phyloP scores from a whole-genome alignment of 345 rosid genomes.

The Eucalyptus leucophloia region DNA sequence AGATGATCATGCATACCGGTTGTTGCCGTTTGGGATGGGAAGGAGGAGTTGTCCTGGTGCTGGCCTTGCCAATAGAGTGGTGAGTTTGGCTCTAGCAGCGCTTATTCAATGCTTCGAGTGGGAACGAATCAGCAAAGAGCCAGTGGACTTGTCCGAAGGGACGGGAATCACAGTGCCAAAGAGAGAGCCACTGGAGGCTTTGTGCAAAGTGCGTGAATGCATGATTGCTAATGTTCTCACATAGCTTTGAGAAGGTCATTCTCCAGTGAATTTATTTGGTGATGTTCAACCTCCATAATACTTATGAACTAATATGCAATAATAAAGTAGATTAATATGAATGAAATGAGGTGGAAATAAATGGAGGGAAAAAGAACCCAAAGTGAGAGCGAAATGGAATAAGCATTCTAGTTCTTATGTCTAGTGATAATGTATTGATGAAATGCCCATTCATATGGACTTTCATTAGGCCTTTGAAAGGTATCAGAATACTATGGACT shows the following conservation, averaged over 20 bases:
- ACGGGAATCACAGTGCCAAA: constrained; percentile 29
- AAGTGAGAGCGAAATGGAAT: neutral
- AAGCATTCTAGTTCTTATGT: neutral
- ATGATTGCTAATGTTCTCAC: neutral
- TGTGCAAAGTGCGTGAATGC: constrained; percentile 5
- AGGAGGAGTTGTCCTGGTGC: constrained; percentile 42
- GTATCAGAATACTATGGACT: neutral
- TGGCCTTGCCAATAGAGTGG: constrained; percentile 19
- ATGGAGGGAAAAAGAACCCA: neutral
- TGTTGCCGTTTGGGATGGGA: constrained; percentile 45
- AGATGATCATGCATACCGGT: constrained; percentile 2
- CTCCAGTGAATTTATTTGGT: neutral
- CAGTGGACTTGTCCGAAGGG: constrained; percentile 31
- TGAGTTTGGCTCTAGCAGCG: constrained; percentile 17
- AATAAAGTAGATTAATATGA: neutral
- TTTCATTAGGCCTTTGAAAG: neutral
- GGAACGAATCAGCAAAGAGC: constrained; percentile 21
- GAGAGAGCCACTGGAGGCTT: constrained; percentile 20
- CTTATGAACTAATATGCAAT: neutral
- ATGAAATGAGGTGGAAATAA: neutral
- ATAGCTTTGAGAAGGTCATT: neutral
- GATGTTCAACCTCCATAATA: neutral
- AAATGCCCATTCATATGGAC: neutral
- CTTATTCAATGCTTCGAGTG: constrained; percentile 56
- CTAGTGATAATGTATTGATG: neutral